Evolutionary conservation across 176 grass and related monocot genomes (phyloP), one percentile per base, ranked within the genome.

Genomic region (Triticum timopheevii): DNA sequence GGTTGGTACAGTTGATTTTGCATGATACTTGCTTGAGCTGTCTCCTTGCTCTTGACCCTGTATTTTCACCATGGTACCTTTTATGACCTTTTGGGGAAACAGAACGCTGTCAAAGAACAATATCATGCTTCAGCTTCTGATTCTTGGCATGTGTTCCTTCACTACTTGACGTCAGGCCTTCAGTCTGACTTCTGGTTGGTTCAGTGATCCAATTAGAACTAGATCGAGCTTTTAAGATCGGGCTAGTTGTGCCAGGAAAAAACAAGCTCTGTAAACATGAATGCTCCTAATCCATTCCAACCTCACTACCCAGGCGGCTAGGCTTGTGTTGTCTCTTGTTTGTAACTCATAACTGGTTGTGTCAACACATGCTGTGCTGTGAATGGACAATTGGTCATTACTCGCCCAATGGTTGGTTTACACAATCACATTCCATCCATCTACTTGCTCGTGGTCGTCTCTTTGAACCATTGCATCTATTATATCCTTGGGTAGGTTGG

Each of bases 401-500:
- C 16, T 27, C 34, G 4, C 28, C 36, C 35, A 31, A 11, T 4
- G 31, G 17, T 22, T 6, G 27, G 4, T 81, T 6, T 61, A 13
- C 16, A 39, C 38, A 22, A 61, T 36, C 22, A 0, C 33, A 20
- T 50, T 35, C 11, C 10, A 28, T n/a, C 39, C 17, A 24, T 64
- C 50, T 62, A 69, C 16, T 22, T 45, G 6, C 28, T 73, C 8
- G 10, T 25, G 24, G 13, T 13, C 11, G 22, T 49, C 27, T 34
- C 40, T 58, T 58, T 31, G 2, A 9, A 58, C 42, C 15, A 22
- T 83, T 79, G 42, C 20, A 50, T 65, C 54, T 71, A 73, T 33
- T 52, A 78, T 82, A 71, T 6, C 54, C 78, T 39, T 89, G 1
- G 31, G 2, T 72, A 13, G 52, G 40, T 56, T 79, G 74, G n/a